Evolutionary conservation across 1,284 basidiomycete species (phyloP).

Genomic region (Wolfiporia cocos): DNA sequence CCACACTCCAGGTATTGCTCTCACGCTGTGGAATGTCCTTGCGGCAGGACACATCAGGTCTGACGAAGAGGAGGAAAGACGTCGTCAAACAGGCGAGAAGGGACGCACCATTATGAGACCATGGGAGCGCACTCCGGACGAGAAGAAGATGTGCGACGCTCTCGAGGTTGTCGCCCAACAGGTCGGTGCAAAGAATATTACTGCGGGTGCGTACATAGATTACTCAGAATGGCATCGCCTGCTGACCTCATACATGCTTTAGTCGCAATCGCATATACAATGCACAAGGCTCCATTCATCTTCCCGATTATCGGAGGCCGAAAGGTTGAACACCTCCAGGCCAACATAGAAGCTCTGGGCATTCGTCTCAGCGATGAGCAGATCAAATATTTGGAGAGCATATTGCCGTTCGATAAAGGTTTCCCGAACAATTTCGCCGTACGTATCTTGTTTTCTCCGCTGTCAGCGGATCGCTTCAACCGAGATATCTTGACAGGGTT

Average conservation of each 20-base stretch:
- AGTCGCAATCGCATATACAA: constrained; percentile 38
- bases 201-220: constrained; percentile 24
- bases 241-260: background rate
- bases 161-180: constrained; percentile 38
- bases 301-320: constrained; percentile 8
- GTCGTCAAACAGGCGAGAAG: constrained; percentile 32
- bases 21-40: constrained; percentile 46
- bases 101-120: constrained; percentile 20
- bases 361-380: constrained; percentile 35
- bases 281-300: constrained; percentile 7
- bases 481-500: background rate
- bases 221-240: background rate
- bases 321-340: constrained; percentile 10
- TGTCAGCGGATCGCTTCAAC: background rate
- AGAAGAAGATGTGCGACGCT: constrained; percentile 32
- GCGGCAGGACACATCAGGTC: constrained; percentile 39
- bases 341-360: constrained; percentile 39
- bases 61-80: constrained; percentile 37
- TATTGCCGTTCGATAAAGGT: constrained; percentile 33
- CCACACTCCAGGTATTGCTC: constrained; percentile 34
- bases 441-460: constrained; percentile 14
- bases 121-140: constrained; percentile 35
- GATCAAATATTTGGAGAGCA: constrained; percentile 33
- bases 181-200: constrained; percentile 32
- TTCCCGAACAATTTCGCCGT: constrained; percentile 35